Evolutionary conservation across 2,329 filamentous ascomycete species (phyloP), one percentile per base, ranked within the genome.

Genomic region (Alternaria arbusti): DNA sequence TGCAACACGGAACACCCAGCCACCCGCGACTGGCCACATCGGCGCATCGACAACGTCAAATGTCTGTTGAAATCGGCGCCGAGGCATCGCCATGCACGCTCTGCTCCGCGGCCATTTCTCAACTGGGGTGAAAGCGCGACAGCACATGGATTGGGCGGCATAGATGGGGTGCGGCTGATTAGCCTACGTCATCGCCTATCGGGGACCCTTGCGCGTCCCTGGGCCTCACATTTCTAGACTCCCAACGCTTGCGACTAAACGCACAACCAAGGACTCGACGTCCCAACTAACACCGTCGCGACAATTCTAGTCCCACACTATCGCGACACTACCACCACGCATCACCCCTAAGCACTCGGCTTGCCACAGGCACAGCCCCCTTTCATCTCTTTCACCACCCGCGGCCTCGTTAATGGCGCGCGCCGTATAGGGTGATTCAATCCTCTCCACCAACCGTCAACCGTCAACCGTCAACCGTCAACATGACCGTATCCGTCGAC

Each of bases 151-250:
- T 40, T 28, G 57, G 25, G 58, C 57, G 26, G 36, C 36, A 40
- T 17, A 40, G 36, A 45, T n/a, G 26, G 40, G 7, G 13, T 22
- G 22, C 63, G 59, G 60, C 62, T 60, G 57, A 67, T 58, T 56
- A 61, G 58, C 47, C 26, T 68, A 70, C 68, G 68, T 70, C 68
- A 70, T 65, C 49, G 28, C 57, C 61, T 32, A 61, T 63, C 57
- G 44, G 55, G 32, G 15, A 13, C 28, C 49, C 30, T 32, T 23
- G 43, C 22, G 26, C 45, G 36, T 40, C 54, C 40, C 25, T 50
- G 6, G 51, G 59, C 57, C 57, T 52, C 20, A 65, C 51, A 26
- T 59, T 59, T 62, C 60, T 62, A 62, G 56, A 66, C 62, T 47
- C 26, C 23, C 52, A 40, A 46, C 58, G 28, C 28, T 54, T 52